phyloP scores from a whole-genome alignment of 352 stramenopile species.

The Phytophthora rubi region DNA sequence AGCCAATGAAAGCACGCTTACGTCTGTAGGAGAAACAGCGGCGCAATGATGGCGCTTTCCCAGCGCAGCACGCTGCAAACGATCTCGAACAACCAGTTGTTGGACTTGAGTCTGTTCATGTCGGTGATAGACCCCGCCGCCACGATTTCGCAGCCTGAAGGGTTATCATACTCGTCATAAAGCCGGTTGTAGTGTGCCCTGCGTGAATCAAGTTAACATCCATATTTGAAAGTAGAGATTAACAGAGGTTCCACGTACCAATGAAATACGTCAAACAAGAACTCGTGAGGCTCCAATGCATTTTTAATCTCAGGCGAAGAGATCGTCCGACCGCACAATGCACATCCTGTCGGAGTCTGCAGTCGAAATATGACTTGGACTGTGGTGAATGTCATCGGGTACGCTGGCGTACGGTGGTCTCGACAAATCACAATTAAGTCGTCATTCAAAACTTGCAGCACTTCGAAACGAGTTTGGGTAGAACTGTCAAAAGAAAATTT shows the following conservation, averaged over 20 bases:
- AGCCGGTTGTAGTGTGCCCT: slow-evolving; percentile 60
- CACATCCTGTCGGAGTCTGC: slow-evolving; percentile 54
- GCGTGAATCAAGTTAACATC: background rate
- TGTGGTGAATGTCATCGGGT: slow-evolving; percentile 55
- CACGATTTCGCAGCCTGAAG: slow-evolving; percentile 54
- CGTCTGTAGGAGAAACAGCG: slow-evolving; percentile 40
- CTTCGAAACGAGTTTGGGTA: slow-evolving; percentile 45
- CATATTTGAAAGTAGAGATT: background rate
- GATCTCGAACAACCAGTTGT: slow-evolving; percentile 69
- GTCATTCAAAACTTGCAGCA: slow-evolving; percentile 57
- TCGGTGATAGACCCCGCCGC: slow-evolving; percentile 50
- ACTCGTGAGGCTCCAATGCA: slow-evolving; percentile 45
- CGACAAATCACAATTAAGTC: slow-evolving; percentile 58
- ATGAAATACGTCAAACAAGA: slow-evolving; percentile 61
- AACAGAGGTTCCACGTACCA: slow-evolving; percentile 33
- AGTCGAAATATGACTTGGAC: slow-evolving; percentile 62
- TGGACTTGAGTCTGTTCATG: slow-evolving; percentile 40
- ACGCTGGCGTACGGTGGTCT: slow-evolving; percentile 45
- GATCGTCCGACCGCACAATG: slow-evolving; percentile 62
- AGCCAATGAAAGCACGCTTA: background rate
- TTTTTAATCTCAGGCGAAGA: slow-evolving; percentile 51
- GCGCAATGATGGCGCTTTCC: slow-evolving; percentile 45
- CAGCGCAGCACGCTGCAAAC: slow-evolving; percentile 62
- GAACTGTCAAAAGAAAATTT: slow-evolving; percentile 45
- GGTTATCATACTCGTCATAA: slow-evolving; percentile 42